Base-by-base conservation (phyloP, 257 asterid species). In the Asclepias syriaca region DNA sequence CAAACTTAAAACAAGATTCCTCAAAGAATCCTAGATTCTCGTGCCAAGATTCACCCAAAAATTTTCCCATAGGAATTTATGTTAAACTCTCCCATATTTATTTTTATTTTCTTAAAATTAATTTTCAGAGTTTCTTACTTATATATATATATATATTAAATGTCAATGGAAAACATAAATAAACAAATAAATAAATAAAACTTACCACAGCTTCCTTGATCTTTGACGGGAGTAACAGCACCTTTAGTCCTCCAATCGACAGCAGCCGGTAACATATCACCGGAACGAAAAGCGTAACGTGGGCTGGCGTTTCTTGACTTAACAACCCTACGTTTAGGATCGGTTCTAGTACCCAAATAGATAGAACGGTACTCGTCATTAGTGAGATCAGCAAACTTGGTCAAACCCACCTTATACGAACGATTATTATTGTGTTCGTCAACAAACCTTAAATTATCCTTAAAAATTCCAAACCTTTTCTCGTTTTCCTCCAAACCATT, bases 231-330 rank as follows among this genome's bases (percentile, higher is more conserved):
- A 74, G 90, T 77, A 72, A 87, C 95, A 15, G 96, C 95, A 3
- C 96, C 95, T 6, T 1, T 81, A 70, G 77, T 60, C 78, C 97
- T 85, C 96, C 97, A 92, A 71, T 92, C 97, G 72, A 92, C 92
- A 37, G 84, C 82, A 1, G 70, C 86, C 68, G 92, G 96, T 78
- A 89, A 49, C 65, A n/a, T 13, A 0, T 87, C 89, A 13, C 83
- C 86, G 16, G 72, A 75, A 46, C 72, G 81, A 45, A 74, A 68
- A 53, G 71, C 82, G 12, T 88, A 85, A 8, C 93, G 73, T 1
- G 29, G 88, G 82, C 87, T 85, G 0, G 83, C 77, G 6, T 21
- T 74, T 74, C 75, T 92, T 4, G 86, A 79, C 80, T 87, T 92
- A 10, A 78, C 81, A n/a, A 88, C 70, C 49, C 91, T 81, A 53